A percentile compares a stretch with the other conserved stretches of the same genome.
These are phyloP conservation scores for Thelonectria discophora DNA, from an alignment of 2,329 filamentous ascomycete species.

Conservation along the genomic window DNA sequence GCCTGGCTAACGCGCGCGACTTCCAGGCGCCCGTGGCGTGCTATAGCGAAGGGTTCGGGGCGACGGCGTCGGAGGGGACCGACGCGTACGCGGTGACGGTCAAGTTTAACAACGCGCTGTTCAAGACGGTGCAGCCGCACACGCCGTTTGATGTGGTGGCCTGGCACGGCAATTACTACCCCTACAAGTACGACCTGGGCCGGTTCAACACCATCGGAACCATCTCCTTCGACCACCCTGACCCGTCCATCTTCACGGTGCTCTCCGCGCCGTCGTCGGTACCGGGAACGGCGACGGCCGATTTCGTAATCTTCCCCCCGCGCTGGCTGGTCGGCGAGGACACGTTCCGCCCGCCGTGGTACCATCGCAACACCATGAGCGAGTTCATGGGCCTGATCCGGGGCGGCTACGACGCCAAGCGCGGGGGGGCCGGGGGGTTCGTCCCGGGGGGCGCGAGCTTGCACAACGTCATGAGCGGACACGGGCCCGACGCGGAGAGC, in stretches of 20 bases:
- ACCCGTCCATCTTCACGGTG: slow-evolving; percentile 81
- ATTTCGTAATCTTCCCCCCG: slow-evolving; percentile 78
- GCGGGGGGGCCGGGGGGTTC: slow-evolving; percentile 61
- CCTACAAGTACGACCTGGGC: slow-evolving; percentile 83
- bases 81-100: slow-evolving; percentile 60
- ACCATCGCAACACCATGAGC: slow-evolving; percentile 74
- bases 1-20: slow-evolving; percentile 78
- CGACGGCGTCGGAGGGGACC: slow-evolving; percentile 50
- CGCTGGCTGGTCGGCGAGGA: slow-evolving; percentile 75
- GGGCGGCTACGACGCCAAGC: slow-evolving; percentile 70
- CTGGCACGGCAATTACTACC: slow-evolving; percentile 83
- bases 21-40: slow-evolving; percentile 77
- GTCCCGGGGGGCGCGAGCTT: slow-evolving; percentile 67
- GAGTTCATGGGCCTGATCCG: slow-evolving; percentile 71
- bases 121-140: slow-evolving; percentile 71
- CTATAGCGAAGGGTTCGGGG: slow-evolving; percentile 69
- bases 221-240: slow-evolving; percentile 79
- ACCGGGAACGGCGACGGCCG: slow-evolving; percentile 70
- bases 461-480: slow-evolving; percentile 78
- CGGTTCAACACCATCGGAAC: slow-evolving; percentile 79
- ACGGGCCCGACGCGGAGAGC: slow-evolving; percentile 67
- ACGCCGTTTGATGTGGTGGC: slow-evolving; percentile 82
- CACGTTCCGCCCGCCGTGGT: slow-evolving; percentile 78
- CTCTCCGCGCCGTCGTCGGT: slow-evolving; percentile 69
- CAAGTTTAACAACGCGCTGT: slow-evolving; percentile 75